A percentile compares a stretch with the other conserved stretches of the same genome.
Conservation (phyloP, 129 eudicot species). For the Flaveria ramosissima region DNA sequence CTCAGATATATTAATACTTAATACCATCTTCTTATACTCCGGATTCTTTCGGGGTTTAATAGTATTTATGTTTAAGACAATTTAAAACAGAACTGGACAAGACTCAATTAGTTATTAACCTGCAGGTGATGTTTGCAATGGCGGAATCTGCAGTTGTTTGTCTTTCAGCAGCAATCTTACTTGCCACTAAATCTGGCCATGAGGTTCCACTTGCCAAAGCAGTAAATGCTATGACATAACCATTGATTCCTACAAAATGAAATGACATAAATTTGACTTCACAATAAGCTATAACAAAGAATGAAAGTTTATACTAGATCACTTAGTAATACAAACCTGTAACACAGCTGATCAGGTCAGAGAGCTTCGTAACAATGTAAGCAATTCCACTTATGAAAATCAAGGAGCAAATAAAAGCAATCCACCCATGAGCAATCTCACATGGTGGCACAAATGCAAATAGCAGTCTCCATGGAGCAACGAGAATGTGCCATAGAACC, state of each 20-base stretch:
- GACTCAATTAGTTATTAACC: conserved; percentile 35
- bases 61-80: neutral
- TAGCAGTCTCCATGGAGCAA: conserved; percentile 76
- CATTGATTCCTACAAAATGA: conserved; percentile 68
- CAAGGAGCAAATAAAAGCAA: conserved; percentile 77
- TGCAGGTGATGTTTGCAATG: conserved; percentile 97
- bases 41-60: neutral
- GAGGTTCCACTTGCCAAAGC: conserved; percentile 94
- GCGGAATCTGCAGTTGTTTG: conserved; percentile 96
- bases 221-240: conserved; percentile 84
- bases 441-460: conserved; percentile 95
- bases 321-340: conserved; percentile 51
- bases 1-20: neutral
- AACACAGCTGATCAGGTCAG: conserved; percentile 87
- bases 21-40: neutral
- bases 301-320: neutral
- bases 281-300: conserved; percentile 15
- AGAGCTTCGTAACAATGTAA: conserved; percentile 70
- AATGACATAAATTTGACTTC: conserved; percentile 16
- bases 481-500: conserved; percentile 59
- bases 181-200: conserved; percentile 97
- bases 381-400: conserved; percentile 85
- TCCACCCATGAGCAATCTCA: conserved; percentile 97
- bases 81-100: neutral
- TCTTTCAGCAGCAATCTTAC: conserved; percentile 95